Evolutionary conservation across 2,329 filamentous ascomycete genomes (phyloP), one percentile per base, ranked within the genome.

Genomic region (Diaporthe sp.): DNA sequence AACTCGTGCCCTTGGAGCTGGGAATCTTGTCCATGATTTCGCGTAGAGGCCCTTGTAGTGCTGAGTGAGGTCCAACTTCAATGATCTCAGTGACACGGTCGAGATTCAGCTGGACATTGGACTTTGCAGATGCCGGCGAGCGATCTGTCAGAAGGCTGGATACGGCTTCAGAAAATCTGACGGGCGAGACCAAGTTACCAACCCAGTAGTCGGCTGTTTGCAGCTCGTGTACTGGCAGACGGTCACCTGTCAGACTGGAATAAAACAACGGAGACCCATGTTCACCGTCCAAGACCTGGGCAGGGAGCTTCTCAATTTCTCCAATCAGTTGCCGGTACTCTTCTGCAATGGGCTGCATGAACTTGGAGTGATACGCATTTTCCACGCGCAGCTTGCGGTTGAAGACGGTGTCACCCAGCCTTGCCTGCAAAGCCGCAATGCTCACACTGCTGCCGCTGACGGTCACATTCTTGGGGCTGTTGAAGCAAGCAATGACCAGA

Each of bases 281-380:
- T 53, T 25, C 51, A n/a, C 51, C 51, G 3, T 15, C n/a, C 9
- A 53, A 28, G 6, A 6, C 53, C 7, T 0, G 25, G 53, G 25
- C 13, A 17, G 25, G 53, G 2, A 31, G 25, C 12, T 17, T 31
- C 5, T 55, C 13, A 5, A 55, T 55, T 17, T 55, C 25, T 55
- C 25, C 53, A 31, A 55, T 31, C 25, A 28, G 25, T 28, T 31
- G 31, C 4, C n/a, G 4, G 42, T 83, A 82, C 53, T 74, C 75
- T 37, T 74, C 77, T 3, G 79, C 79, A 7, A 81, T 77, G 2
- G 74, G 59, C 55, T 79, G 75, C 81, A 83, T 83, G 62, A 83
- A 80, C 34, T 80, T 81, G 4, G 83, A 84, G 77, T 86, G 84
- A 75, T 86, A 86, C 0, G 84, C 83, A 12, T 78, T 79, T 39